phyloP scores from a whole-genome alignment of 2,329 filamentous ascomycete genomes.

The Stagonosporopsis chrysanthemi region DNA sequence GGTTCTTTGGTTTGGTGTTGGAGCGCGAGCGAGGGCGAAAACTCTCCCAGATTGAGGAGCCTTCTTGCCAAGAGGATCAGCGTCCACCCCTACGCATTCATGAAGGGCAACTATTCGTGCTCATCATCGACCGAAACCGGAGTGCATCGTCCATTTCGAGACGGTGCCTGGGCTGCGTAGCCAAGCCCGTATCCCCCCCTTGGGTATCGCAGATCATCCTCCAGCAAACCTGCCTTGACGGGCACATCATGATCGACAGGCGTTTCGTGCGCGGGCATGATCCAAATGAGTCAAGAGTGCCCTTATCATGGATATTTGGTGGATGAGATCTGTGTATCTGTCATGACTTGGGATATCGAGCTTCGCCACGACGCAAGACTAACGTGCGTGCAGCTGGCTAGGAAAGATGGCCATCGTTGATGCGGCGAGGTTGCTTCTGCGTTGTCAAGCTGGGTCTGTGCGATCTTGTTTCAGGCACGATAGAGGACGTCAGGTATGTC shows the following conservation, averaged over 20 bases:
- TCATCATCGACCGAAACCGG: slow-evolving; percentile 9
- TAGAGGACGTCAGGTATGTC: slow-evolving; percentile 9
- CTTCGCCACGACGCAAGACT: background rate
- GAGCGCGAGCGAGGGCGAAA: slow-evolving; percentile 3
- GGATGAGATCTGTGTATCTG: background rate
- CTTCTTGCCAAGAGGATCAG: slow-evolving; percentile 18
- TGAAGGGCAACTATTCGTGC: slow-evolving; percentile 4
- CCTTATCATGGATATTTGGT: slow-evolving; percentile 1
- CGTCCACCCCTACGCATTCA: slow-evolving; percentile 2
- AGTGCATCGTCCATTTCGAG: background rate
- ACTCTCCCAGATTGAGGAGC: slow-evolving; percentile 1
- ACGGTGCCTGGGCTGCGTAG: background rate
- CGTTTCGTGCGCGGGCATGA: slow-evolving; percentile 12
- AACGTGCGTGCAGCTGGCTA: background rate
- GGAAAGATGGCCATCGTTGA: background rate
- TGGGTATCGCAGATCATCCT: slow-evolving; percentile 11
- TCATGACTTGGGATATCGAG: background rate
- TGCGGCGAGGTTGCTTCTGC: background rate
- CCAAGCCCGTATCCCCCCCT: slow-evolving; percentile 16
- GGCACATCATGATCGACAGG: slow-evolving; percentile 13
- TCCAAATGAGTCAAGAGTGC: background rate
- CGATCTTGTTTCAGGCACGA: background rate
- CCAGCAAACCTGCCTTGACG: background rate
- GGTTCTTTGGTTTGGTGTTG: slow-evolving; percentile 4
- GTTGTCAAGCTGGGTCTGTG: background rate